These are phyloP conservation scores for Paecilomyces formosus DNA, from an alignment of 2,329 filamentous ascomycete genomes.

Conservation along the genomic window DNA sequence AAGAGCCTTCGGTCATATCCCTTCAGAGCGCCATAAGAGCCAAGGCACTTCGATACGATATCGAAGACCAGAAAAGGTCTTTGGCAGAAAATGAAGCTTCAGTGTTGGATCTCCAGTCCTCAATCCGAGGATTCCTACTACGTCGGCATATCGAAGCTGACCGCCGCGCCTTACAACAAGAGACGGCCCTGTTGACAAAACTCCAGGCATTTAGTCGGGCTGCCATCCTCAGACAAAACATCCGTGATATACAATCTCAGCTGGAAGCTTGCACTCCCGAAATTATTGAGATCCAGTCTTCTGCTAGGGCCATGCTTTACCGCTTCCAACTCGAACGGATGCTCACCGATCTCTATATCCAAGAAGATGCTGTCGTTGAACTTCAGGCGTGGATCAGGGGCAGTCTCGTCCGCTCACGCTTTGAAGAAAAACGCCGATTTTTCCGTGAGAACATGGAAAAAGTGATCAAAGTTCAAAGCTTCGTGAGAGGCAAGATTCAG, in stretches of 20 bases:
- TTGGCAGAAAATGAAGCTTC: conserved; percentile 37
- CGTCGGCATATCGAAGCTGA: conserved; percentile 25
- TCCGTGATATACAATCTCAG: conserved; percentile 54
- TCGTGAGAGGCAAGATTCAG: conserved; percentile 88
- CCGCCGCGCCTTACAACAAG: conserved; percentile 19
- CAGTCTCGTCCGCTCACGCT: conserved; percentile 64
- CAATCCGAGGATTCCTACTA: conserved; percentile 36
- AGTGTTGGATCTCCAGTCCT: conserved; percentile 46
- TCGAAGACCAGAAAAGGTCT: conserved; percentile 25
- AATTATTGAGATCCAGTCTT: conserved; percentile 64
- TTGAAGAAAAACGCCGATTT: conserved; percentile 77
- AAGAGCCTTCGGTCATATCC: conserved; percentile 8
- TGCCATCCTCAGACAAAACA: conserved; percentile 31
- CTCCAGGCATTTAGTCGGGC: conserved; percentile 35
- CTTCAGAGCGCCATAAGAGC: conserved; percentile 17
- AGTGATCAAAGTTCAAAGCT: conserved; percentile 97
- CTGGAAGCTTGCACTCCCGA: conserved; percentile 62
- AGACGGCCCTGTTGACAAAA: conserved; percentile 23
- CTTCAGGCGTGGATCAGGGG: conserved; percentile 70
- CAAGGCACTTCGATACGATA: conserved; percentile 18
- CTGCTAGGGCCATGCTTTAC: conserved; percentile 70
- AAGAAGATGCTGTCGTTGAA: conserved; percentile 68
- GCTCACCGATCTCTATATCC: conserved; percentile 69
- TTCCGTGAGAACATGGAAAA: conserved; percentile 98
- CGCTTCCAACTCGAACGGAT: conserved; percentile 66